Percentiles rank a stretch among this genome's conserved stretches.
Conservation (phyloP, 2,329 filamentous ascomycete species). For the Penicillium sp. region DNA sequence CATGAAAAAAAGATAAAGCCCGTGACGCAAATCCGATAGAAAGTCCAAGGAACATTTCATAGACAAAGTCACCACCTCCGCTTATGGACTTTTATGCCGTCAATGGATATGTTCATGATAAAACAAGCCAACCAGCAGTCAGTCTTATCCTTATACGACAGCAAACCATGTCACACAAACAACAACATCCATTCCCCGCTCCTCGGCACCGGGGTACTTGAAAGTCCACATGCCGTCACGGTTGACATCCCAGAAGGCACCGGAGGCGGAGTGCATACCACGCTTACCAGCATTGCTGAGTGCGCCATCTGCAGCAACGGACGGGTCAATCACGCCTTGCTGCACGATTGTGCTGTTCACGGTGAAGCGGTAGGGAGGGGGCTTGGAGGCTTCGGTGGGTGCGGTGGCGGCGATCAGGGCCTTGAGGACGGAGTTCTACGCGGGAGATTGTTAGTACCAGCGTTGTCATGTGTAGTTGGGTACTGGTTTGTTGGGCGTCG, state of each 20-base stretch:
- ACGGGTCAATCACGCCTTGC: conserved; percentile 61
- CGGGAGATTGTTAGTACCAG: background rate
- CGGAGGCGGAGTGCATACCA: conserved; percentile 58
- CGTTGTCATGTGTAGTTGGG: background rate
- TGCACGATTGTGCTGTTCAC: conserved; percentile 99
- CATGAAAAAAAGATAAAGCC: background rate
- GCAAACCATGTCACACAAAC: conserved; percentile 51
- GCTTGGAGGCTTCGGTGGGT: conserved; percentile 32
- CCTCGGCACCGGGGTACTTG: conserved; percentile 49
- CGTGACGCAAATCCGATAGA: background rate
- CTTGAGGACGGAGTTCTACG: conserved; percentile 42
- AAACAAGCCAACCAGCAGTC: background rate
- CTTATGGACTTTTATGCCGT: background rate
- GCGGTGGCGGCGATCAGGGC: conserved; percentile 44
- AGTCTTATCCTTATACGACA: conserved; percentile 23
- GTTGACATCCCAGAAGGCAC: conserved; percentile 52
- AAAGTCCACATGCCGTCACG: conserved; percentile 55
- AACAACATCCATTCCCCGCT: conserved; percentile 49
- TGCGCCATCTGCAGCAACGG: conserved; percentile 56
- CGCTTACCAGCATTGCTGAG: conserved; percentile 70
- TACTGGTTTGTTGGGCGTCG: conserved; percentile 15
- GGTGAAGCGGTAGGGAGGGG: conserved; percentile 81
- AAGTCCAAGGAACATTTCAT: background rate
- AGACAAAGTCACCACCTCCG: background rate
- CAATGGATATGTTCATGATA: background rate